phyloP scores from a whole-genome alignment of 2,329 filamentous ascomycete species.

The Neoarthrinium moseri region DNA sequence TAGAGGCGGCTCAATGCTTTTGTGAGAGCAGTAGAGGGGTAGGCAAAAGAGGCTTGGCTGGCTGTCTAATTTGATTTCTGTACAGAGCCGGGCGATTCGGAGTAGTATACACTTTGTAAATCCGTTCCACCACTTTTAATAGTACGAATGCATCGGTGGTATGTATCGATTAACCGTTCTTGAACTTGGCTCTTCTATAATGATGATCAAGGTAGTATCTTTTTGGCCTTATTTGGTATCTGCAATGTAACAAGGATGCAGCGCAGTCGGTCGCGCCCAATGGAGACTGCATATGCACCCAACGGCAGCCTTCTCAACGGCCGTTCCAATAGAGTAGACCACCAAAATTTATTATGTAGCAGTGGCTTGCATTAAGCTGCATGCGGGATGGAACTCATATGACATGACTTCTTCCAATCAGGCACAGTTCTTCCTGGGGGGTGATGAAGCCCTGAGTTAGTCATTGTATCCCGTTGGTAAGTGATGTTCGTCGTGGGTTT shows the following conservation, averaged over 20 bases:
- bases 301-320: constrained; percentile 3
- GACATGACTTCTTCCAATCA: background rate
- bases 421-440: background rate
- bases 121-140: constrained; percentile 30
- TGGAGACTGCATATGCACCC: constrained; percentile 4
- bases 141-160: constrained; percentile 16
- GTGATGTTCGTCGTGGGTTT: no score
- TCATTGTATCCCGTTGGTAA: no score
- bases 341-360: background rate
- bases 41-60: constrained; percentile 14
- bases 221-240: no score
- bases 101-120: constrained; percentile 33
- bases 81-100: constrained; percentile 23
- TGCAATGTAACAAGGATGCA: constrained; percentile 5
- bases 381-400: constrained; percentile 1
- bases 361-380: constrained; percentile 4
- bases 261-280: no score
- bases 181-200: no score
- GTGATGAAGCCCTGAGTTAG: no score
- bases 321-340: background rate
- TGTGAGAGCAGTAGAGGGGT: constrained; percentile 19
- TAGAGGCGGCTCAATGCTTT: constrained; percentile 17
- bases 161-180: no score
- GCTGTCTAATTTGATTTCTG: constrained; percentile 22
- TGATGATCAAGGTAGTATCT: no score